A percentile compares a stretch with the other conserved stretches of the same genome.
These are phyloP conservation scores for Nectriaceae sp. DNA, from an alignment of 2,329 filamentous ascomycete species.

Conservation along the genomic window DNA sequence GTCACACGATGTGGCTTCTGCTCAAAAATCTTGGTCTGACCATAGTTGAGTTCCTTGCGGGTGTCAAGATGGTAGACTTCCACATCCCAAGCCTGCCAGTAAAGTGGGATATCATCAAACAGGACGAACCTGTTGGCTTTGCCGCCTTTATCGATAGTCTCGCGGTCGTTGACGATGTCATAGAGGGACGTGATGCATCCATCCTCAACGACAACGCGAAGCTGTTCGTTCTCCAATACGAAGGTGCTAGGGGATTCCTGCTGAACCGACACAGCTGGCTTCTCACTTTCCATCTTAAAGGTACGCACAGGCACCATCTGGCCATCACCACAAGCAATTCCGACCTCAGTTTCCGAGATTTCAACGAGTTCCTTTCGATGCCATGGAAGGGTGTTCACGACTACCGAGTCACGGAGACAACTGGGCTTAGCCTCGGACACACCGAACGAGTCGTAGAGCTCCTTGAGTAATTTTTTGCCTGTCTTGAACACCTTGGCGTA, in stretches of 20 bases:
- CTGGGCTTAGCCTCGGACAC: constrained; percentile 49
- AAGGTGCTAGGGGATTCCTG: constrained; percentile 64
- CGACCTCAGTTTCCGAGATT: constrained; percentile 55
- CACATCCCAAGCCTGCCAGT: constrained; percentile 98
- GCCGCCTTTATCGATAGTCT: constrained; percentile 71
- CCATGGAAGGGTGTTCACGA: constrained; percentile 89
- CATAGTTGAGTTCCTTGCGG: constrained; percentile 71
- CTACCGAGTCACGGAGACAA: constrained; percentile 54
- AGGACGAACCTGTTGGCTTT: constrained; percentile 92
- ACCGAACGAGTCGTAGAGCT: constrained; percentile 69
- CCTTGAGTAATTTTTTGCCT: constrained; percentile 70
- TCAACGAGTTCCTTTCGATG: constrained; percentile 72
- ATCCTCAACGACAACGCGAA: constrained; percentile 70
- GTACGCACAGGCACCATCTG: constrained; percentile 52
- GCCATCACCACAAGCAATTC: constrained; percentile 59
- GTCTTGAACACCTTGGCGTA: constrained; percentile 82
- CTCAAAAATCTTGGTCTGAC: constrained; percentile 71
- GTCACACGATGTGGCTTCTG: constrained; percentile 75
- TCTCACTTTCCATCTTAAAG: constrained; percentile 47
- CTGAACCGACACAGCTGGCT: constrained; percentile 53
- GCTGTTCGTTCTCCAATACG: constrained; percentile 75
- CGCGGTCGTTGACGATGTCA: constrained; percentile 71
- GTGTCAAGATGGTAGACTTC: constrained; percentile 95
- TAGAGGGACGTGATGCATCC: constrained; percentile 84
- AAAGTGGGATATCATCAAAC: constrained; percentile 95